Evolutionary conservation across 2,329 filamentous ascomycete species (phyloP), one percentile per base, ranked within the genome.

Genomic region (Annulohypoxylon truncatum): DNA sequence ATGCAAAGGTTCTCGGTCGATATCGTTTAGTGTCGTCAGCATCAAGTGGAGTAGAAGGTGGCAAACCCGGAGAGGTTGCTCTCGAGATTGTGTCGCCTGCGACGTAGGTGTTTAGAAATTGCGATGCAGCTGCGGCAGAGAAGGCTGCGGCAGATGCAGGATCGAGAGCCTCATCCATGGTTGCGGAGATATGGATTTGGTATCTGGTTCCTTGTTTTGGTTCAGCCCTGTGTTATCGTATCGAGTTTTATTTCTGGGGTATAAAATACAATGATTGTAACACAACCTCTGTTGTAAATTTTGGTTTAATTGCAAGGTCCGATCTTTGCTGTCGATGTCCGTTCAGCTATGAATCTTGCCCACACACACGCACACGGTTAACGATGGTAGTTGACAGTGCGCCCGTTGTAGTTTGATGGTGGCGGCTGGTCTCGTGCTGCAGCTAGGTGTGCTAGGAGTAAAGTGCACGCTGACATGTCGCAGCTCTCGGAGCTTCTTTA

Each of bases 1-100:
- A 99, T 66, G 93, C 93, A 78, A 96, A 99, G 26, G 96, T 97
- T 67, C 96, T 89, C 33, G 93, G 93, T 54, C 95, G 90, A 77
- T 94, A 92, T 70, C 92, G 85, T 77, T 86, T 87, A 77, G 83
- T 82, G 67, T 85, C 84, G 69, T 83, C 80, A 35, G 78, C 74
- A 72, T 77, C 78, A 42, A 82, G 81, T 33, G 81, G 79, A 74
- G 82, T 31, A 29, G 66, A 81, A 73, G 83, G 86, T 71, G 85
- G 86, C 72, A 85, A 80, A 67, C 93, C 93, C 2, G 94, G 94
- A 1, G 94, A 95, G 44, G 94, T 96, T 38, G 93, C 92, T 77
- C 94, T 89, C 51, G 94, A 97, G 75, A 93, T 90, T 73, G 92
- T 89, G 72, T 92, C 88, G 76, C 84, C 84, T 26, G 84, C 77